A percentile compares a stretch with the other conserved stretches of the same genome.
These are phyloP conservation scores for Jasminum sambac DNA, from an alignment of 257 asterid genomes.

Conservation along the genomic window DNA sequence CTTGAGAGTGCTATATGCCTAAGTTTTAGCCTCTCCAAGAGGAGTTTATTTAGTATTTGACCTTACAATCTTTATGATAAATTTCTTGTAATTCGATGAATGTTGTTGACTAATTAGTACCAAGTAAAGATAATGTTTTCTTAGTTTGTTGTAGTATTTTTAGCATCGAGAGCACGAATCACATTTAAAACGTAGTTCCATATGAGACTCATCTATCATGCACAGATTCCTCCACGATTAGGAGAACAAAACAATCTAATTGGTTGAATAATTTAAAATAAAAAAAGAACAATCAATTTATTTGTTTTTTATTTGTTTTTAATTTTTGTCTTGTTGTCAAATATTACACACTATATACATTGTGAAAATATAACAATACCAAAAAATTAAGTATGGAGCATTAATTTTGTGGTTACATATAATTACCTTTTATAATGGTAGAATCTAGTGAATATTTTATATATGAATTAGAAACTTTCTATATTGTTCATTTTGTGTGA, in stretches of 20 bases:
- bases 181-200: too few species aligned
- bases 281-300: too few species aligned
- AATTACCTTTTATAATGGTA: not conserved
- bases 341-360: too few species aligned
- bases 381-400: not conserved
- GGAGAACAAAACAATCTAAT: too few species aligned
- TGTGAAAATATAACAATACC: not conserved
- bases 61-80: not conserved
- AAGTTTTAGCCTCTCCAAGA: not conserved
- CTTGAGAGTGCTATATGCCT: conserved; percentile 20
- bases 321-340: too few species aligned
- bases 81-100: conserved; percentile 22
- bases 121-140: not conserved
- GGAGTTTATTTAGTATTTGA: conserved; percentile 8
- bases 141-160: too few species aligned
- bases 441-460: not conserved
- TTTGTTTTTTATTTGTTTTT: too few species aligned
- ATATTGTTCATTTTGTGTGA: conserved; percentile 13
- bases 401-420: not conserved
- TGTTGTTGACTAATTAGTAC: not conserved
- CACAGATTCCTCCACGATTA: too few species aligned
- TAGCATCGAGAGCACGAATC: too few species aligned
- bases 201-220: too few species aligned
- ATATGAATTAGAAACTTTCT: not conserved
- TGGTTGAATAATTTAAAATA: too few species aligned